Base-by-base conservation (phyloP, 2,329 filamentous ascomycete species). In the Cladosporium sp. region DNA sequence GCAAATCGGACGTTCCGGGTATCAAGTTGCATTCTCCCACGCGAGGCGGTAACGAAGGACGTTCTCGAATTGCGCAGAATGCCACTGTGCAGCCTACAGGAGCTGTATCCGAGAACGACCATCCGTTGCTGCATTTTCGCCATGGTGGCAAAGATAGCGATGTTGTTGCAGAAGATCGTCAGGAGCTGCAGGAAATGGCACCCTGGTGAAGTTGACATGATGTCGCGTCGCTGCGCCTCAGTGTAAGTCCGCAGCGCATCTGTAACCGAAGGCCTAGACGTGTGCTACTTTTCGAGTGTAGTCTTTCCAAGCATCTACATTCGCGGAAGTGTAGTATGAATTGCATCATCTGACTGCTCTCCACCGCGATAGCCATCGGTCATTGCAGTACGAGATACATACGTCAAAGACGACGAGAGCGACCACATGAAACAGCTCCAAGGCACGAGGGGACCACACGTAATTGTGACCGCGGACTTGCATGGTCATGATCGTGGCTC, bases 1-100 rank as follows among this genome's bases (percentile, higher is more conserved):
- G 42, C 42, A 49, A 20, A 28, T 34, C 42, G 20, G 30, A 15
- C 42, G 22, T 28, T n/a, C 37, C 69, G 37, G 58, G 59, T 36
- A 61, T 62, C 37, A 37, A 54, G 47, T 30, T 34, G 14, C 25
- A 8, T 38, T 34, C 34, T 39, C 20, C 39, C 49, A 47, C 43
- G 43, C 49, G 34, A 55, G 30, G 20, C 17, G 34, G n/a, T 39
- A 3, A 22, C 7, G 42, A 20, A n/a, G 54, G 20, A 22, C 42
- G 54, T 22, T 49, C 54, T 38, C 28, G 54, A 38, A 43, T n/a
- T 28, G 14, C 42, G 7, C 30, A 38, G 14, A 14, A 37, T 47
- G 30, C 11, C 19, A 39, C 30, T 19, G 15, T 56, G 20, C 42
- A 47, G 19, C 42, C 42, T 8, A 39, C 22, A 17, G 30, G 34